A percentile compares a stretch with the other conserved stretches of the same genome.
Conservation (phyloP, 1,139 yeast genomes). For the Scheffersomyces quercinus region DNA sequence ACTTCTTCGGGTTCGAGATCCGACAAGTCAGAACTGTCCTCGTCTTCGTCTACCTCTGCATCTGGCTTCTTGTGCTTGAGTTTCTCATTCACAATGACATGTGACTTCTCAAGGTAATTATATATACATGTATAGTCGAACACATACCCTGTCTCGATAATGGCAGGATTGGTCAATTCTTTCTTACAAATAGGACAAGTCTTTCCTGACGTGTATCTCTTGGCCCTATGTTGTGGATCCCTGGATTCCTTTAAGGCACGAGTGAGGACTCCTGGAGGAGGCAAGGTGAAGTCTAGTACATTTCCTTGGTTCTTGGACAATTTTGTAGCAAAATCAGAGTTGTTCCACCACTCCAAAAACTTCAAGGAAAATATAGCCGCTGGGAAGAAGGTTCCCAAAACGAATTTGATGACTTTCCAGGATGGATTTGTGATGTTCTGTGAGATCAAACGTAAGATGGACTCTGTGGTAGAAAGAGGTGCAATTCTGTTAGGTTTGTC, state of each 20-base stretch:
- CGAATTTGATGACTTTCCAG: constrained; percentile 35
- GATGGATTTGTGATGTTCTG: constrained; percentile 40
- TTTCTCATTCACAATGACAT: constrained; percentile 32
- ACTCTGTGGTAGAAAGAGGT: constrained; percentile 57
- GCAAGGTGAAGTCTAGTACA: constrained; percentile 50
- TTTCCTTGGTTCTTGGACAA: constrained; percentile 55
- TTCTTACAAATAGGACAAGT: constrained; percentile 75
- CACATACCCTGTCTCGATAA: constrained; percentile 88
- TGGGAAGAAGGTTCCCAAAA: constrained; percentile 65
- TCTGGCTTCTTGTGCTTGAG: constrained; percentile 7
- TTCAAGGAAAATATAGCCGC: constrained; percentile 80
- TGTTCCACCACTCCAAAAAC: constrained; percentile 94
- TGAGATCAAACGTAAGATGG: constrained; percentile 31
- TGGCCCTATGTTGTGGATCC: constrained; percentile 10
- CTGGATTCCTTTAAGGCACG: constrained; percentile 11
- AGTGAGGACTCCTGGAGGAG: constrained; percentile 48
- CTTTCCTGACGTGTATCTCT: constrained; percentile 32
- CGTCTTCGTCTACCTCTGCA: constrained; percentile 13
- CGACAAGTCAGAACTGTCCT: constrained; percentile 20
- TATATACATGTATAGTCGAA: constrained; percentile 88
- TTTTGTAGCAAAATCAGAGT: constrained; percentile 70
- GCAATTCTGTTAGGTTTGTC: constrained; percentile 33
- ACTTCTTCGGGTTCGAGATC: constrained; percentile 19
- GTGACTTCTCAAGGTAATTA: constrained; percentile 55
- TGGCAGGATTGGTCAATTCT: constrained; percentile 73